Evolutionary conservation across 306 rosid genomes (phyloP), one percentile per base, ranked within the genome.

Genomic region (Casuarina cunninghamiana): DNA sequence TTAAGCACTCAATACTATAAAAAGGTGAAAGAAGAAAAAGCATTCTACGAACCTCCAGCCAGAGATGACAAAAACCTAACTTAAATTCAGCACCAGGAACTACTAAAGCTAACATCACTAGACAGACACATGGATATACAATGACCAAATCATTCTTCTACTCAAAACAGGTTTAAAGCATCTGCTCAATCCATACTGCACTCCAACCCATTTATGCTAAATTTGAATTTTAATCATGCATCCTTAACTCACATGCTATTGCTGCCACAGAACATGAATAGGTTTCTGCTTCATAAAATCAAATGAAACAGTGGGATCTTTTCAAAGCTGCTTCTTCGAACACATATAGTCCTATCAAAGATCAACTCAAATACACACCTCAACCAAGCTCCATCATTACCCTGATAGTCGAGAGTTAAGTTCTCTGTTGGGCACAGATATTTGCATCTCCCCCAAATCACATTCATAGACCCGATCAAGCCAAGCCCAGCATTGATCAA

Each of bases 401-500:
- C 71, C 71, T 17, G 42, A 42, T 4, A 42, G n/a, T 13, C 42
- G n/a, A 62, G 37, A 62, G 42, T 62, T 35, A 13, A 37, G 19
- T 11, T 62, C 45, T 5, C 6, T 41, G 19, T 42, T 42, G n/a
- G 6, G 10, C 71, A 3, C 8, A 67, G 42, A 17, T 32, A 67
- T 42, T 7, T n/a, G 50, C 48, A 67, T 46, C 71, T 67, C 12
- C 50, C 13, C 3, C 50, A 67, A 67, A 67, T 42, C 50, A 7
- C 35, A 42, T 17, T 43, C 32, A 41, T 44, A 41, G 21, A 67
- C 50, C 6, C n/a, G 42, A 17, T 3, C 71, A 42, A 17, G 50
- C 35, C 71, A 67, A n/a, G 71, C 71, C 50, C 50, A 42, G 44
- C 37, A 42, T 43, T 67, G 71, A 26, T 67, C 37, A 67, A 67